Base-by-base conservation (phyloP, 148 eudicot species). In the Arbutus unedo region DNA sequence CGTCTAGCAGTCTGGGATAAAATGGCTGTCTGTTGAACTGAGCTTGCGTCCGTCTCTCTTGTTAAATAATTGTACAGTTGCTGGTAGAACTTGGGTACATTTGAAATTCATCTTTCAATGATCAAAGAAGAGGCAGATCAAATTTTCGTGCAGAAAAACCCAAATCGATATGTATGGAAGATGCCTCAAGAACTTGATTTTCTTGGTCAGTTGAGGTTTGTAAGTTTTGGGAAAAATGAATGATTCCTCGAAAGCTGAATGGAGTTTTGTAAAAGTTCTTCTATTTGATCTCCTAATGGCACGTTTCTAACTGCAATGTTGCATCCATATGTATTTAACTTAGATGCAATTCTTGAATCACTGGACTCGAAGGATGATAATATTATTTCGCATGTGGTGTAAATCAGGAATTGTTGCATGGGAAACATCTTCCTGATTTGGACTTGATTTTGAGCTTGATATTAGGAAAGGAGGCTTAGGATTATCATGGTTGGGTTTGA, bases 401-500 rank as follows among this genome's bases (percentile, higher is more conserved):
- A 5, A 47, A 62, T 49, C 82, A 80, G 82, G 82, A 80, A 50
- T 64, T 47, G 60, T 21, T 80, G 49, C 7, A 31, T 16, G 66
- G 53, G 2, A 49, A 51, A 19, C 14, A 41, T 6, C 9, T 48
- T 19, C 48, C 14, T 67, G 59, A 67, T 67, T 53, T 54, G 8
- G 41, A 31, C 23, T 50, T 72, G 77, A 81, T 53, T 80, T 71
- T 55, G 19, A 44, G 85, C 62, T 83, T 83, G 70, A 62, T 82
- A 49, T 15, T n/a, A 66, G 47, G 16, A 4, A 25, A 8, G 44
- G 76, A 11, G 71, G 74, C 87, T 84, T 43, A 21, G 68, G 21
- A 31, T 49, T 82, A 51, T 55, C 68, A 91, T 91, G 93, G 86
- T 82, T 79, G 93, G 88, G 72, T 87, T 76, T 74, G 88, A 85